phyloP scores from a whole-genome alignment of 768 basidiomycete species.

The Boletus tylopilopsis region DNA sequence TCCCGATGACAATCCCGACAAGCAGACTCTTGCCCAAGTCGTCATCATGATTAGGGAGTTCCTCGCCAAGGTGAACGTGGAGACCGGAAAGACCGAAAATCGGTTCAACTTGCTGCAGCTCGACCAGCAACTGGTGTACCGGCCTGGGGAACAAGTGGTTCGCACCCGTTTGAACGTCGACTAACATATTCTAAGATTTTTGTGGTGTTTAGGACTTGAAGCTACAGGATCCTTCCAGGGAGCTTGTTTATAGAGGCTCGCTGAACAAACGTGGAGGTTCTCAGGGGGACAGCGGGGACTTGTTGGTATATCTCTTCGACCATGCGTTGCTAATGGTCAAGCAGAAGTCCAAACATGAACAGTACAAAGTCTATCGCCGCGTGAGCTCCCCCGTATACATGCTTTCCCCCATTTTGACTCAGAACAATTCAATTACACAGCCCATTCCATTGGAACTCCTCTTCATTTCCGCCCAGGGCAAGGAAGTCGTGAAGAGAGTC shows the following conservation, averaged over 20 bases:
- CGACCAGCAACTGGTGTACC: constrained; percentile 86
- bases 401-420: constrained; percentile 2
- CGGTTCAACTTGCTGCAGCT: constrained; percentile 93
- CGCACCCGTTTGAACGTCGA: constrained; percentile 28
- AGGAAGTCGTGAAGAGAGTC: constrained; percentile 41
- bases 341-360: constrained; percentile 89
- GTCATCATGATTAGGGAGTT: constrained; percentile 77
- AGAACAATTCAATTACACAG: constrained; percentile 36
- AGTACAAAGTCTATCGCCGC: constrained; percentile 88
- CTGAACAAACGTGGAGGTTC: constrained; percentile 79
- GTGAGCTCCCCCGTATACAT: constrained; percentile 43
- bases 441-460: constrained; percentile 96
- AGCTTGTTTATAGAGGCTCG: constrained; percentile 87
- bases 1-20: constrained; percentile 85
- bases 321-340: constrained; percentile 95
- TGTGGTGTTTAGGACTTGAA: constrained; percentile 63
- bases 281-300: constrained; percentile 78
- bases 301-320: constrained; percentile 94
- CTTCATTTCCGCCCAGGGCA: constrained; percentile 62
- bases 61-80: constrained; percentile 82
- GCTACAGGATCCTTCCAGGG: constrained; percentile 80
- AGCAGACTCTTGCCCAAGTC: constrained; percentile 69
- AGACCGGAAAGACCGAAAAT: constrained; percentile 95
- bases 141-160: constrained; percentile 87
- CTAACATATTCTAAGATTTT: neutral